phyloP scores from a whole-genome alignment of 768 basidiomycete genomes.

The Coprinellus micaceus region DNA sequence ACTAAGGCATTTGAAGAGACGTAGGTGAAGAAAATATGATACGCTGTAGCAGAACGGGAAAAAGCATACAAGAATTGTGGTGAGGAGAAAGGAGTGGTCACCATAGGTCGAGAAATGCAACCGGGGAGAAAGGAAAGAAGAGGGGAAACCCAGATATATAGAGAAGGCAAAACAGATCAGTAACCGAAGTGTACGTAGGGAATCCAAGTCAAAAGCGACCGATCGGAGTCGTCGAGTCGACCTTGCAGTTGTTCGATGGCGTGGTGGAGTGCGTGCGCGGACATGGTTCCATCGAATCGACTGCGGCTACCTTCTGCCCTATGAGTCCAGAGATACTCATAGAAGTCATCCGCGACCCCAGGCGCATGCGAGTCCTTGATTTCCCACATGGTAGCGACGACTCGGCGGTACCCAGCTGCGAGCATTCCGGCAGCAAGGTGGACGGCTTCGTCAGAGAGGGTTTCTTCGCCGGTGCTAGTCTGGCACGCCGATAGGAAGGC shows the following conservation, averaged over 20 bases:
- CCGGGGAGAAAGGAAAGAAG: no score
- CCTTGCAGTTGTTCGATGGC: slow-evolving; percentile 11
- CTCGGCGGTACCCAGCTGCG: slow-evolving; percentile 24
- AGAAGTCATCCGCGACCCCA: slow-evolving; percentile 24
- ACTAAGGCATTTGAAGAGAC: no score
- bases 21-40: no score
- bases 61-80: no score
- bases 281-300: slow-evolving; percentile 6
- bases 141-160: no score
- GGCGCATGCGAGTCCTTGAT: slow-evolving; percentile 33
- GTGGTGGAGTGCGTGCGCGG: slow-evolving; percentile 17
- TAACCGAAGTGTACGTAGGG: slow-evolving; percentile 2
- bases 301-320: neutral
- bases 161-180: no score
- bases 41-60: no score
- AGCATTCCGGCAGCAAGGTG: slow-evolving; percentile 40
- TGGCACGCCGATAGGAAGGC: slow-evolving; percentile 42
- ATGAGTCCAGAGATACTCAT: slow-evolving; percentile 13
- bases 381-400: slow-evolving; percentile 40
- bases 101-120: no score
- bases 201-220: neutral
- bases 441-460: slow-evolving; percentile 31
- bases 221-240: neutral
- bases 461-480: slow-evolving; percentile 28
- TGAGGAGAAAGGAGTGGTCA: no score